Evolutionary conservation across 225 moss, liverwort and hornwort genomes (phyloP).

Genomic region (Pseudoscleropodium purum): DNA sequence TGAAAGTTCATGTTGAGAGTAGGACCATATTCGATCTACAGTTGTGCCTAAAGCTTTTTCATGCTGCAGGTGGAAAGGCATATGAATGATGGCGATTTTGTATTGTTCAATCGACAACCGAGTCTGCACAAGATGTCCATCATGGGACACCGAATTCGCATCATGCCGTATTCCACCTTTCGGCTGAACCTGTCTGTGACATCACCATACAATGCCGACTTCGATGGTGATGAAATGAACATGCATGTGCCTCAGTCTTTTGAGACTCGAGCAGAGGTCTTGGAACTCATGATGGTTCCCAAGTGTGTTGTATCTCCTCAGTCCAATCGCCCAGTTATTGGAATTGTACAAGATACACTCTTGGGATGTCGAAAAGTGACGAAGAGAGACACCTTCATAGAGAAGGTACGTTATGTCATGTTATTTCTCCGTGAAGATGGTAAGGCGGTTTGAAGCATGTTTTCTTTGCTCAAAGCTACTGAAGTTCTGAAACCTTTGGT

Average conservation of each 20-base stretch:
- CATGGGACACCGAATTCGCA: conserved; percentile 95
- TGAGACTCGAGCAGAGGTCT: conserved; percentile 97
- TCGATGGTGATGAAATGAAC: conserved; percentile 99
- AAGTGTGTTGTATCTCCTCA: conserved; percentile 99
- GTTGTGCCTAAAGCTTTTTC: not conserved
- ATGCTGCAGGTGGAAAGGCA: conserved; percentile 89
- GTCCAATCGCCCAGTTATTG: conserved; percentile 93
- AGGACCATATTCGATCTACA: not conserved
- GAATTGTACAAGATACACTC: conserved; percentile 97
- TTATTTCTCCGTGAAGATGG: not conserved
- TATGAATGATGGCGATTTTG: conserved; percentile 96
- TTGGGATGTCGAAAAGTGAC: conserved; percentile 97
- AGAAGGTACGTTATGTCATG: conserved; percentile 47
- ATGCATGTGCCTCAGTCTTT: conserved; percentile 99
- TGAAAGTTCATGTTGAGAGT: not conserved
- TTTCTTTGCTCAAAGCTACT: not conserved
- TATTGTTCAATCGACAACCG: conserved; percentile 96
- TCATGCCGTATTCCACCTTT: conserved; percentile 99
- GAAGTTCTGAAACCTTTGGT: not conserved
- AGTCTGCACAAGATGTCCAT: conserved; percentile 99
- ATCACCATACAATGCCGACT: conserved; percentile 99
- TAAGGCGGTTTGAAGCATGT: not conserved
- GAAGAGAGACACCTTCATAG: conserved; percentile 94
- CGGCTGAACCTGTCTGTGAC: conserved; percentile 95
- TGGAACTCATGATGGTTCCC: conserved; percentile 99